Evolutionary conservation across 192 early-diverging fungal species (phyloP).

Genomic region (Umbelopsis ramanniana): DNA sequence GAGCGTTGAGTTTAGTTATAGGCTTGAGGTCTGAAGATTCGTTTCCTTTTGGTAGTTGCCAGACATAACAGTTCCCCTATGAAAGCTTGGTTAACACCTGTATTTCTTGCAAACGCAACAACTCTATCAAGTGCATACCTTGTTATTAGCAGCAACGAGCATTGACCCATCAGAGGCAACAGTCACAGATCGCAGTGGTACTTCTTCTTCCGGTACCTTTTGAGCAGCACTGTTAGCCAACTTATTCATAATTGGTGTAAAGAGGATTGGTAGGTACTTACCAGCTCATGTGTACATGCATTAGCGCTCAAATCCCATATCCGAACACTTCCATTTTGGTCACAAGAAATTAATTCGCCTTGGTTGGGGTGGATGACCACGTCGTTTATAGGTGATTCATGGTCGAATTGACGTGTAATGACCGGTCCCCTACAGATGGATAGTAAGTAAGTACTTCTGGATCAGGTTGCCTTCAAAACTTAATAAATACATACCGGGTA

Average conservation of each 20-base stretch:
- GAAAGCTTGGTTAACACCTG: background rate
- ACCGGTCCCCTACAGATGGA: constrained; percentile 51
- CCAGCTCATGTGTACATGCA: constrained; percentile 66
- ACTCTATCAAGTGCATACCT: constrained; percentile 47
- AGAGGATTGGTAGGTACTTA: constrained; percentile 11
- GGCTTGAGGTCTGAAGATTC: constrained; percentile 68
- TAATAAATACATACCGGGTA: constrained; percentile 54
- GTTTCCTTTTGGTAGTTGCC: constrained; percentile 69
- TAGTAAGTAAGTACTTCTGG: constrained; percentile 2
- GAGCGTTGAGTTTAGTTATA: constrained; percentile 72
- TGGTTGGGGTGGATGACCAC: constrained; percentile 79
- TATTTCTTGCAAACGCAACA: background rate
- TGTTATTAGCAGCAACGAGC: constrained; percentile 86
- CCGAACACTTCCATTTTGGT: constrained; percentile 75
- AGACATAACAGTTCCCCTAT: constrained; percentile 63
- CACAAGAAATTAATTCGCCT: constrained; percentile 82
- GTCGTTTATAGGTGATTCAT: constrained; percentile 62
- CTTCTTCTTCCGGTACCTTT: constrained; percentile 75
- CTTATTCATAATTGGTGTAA: background rate
- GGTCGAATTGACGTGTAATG: constrained; percentile 59
- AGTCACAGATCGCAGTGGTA: constrained; percentile 78
- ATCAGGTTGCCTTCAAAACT: background rate
- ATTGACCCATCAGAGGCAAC: constrained; percentile 83
- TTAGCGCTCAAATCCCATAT: constrained; percentile 73
- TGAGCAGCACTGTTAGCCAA: background rate